phyloP scores from a whole-genome alignment of 108 stramenopile species.

The Chaetoceros muelleri region DNA sequence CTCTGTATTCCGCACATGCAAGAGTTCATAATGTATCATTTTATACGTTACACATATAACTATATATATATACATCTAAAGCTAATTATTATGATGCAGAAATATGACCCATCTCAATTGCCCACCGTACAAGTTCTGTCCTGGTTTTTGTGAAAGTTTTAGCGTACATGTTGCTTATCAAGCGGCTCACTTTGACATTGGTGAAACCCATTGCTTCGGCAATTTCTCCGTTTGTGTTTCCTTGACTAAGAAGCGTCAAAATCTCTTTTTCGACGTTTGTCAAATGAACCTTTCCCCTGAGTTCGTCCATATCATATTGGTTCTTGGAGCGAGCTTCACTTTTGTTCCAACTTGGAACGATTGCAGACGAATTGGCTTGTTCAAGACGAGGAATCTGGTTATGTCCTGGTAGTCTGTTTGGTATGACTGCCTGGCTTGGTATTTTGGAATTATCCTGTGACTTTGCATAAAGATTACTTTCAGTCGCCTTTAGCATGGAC shows the following conservation, averaged over 20 bases:
- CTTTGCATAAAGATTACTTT: too few species aligned
- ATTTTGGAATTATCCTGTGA: constrained; percentile 2
- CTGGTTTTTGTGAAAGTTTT: constrained; percentile 28
- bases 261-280: constrained; percentile 30
- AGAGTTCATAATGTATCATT: background rate
- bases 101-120: constrained; percentile 36
- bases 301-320: background rate
- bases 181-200: constrained; percentile 7
- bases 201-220: constrained; percentile 14
- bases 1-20: too few species aligned
- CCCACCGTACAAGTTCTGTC: constrained; percentile 58
- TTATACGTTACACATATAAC: background rate
- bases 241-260: constrained; percentile 28
- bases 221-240: constrained; percentile 37
- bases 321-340: constrained; percentile 2
- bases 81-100: background rate
- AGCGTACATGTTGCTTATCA: constrained; percentile 19
- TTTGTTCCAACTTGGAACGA: constrained; percentile 15
- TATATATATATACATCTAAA: background rate
- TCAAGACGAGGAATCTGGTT: constrained; percentile 25
- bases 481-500: background rate
- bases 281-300: constrained; percentile 20
- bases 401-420: constrained; percentile 17
- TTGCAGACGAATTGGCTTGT: constrained; percentile 14
- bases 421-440: constrained; percentile 22